Base-by-base conservation (phyloP, 179 eudicot species). In the Spinacia oleracea region DNA sequence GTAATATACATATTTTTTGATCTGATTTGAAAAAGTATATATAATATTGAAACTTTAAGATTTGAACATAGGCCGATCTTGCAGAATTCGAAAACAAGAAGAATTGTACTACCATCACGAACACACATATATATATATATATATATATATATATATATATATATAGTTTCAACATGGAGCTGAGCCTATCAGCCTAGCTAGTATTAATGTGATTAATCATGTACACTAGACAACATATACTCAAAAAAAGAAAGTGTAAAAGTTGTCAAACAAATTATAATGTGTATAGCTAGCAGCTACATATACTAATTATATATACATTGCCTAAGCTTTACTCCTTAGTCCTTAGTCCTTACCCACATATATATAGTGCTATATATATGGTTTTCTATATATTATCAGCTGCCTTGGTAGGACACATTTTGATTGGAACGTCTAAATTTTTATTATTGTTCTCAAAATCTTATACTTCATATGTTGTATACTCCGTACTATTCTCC, bases 241-340 rank as follows among this genome's bases (percentile, higher is more conserved):
- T 48, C 7, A 35, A 59, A 50, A 18, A 21, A n/a, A 25, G n/a
- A 60, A 72, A 21, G 31, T 21, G 64, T 35, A 64, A 9, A 67
- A 53, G 62, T 35, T 34, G 21, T 56, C 25, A 18, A 43, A 68
- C 40, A 9, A n/a, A 9, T n/a, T 60, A 27, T 11, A 63, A 2
- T 27, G 18, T 23, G n/a, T n/a, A n/a, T 29, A 6, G 25, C 45
- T 27, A 70, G 77, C 34, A 62, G 53, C 65, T 60, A 63, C 83
- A 25, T 60, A 25, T 60, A 60, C 11, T 76, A 42, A 83, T 73
- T 48, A 73, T 85, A 77, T 82, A 77, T 85, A 77, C 81, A 73
- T 82, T 81, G 87, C 83, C 81, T 60, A 85, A 82, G 74, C 85
- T 81, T 84, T 85, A 85, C 87, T 85, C 87, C 70, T n/a, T n/a